phyloP scores from a whole-genome alignment of 768 basidiomycete genomes.

The Tylopilus sp. region DNA sequence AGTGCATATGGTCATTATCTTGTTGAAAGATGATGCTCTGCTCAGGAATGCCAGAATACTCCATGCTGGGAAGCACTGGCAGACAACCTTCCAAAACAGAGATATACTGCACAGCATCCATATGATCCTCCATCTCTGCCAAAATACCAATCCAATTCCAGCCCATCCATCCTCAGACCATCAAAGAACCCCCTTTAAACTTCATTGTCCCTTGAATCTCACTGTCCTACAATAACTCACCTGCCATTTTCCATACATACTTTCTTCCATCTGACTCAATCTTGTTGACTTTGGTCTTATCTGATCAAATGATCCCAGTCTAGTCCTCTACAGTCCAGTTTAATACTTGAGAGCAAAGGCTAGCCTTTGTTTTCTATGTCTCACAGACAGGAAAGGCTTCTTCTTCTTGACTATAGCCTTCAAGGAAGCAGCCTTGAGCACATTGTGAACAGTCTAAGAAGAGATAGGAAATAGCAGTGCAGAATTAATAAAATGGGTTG shows the following conservation, averaged over 20 bases:
- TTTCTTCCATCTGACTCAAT: background rate
- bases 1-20: background rate
- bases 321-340: constrained; percentile 3
- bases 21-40: background rate
- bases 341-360: too few relatives aligned
- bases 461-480: background rate
- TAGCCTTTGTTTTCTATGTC: too few relatives aligned
- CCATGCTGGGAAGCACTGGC: background rate
- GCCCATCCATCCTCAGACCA: constrained; percentile 2
- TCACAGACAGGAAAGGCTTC: background rate
- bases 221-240: background rate
- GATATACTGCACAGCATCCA: constrained; percentile 1
- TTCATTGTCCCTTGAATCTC: background rate
- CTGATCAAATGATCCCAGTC: background rate
- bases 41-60: background rate
- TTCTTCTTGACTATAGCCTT: background rate
- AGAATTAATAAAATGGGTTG: background rate
- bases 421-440: background rate
- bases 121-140: background rate
- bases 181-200: background rate
- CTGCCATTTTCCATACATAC: too few relatives aligned
- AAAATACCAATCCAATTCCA: background rate
- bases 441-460: background rate
- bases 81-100: background rate
- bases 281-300: background rate